Percentiles rank a stretch among this genome's conserved stretches.
These are phyloP conservation scores for Didymosphaeria variabile DNA, from an alignment of 2,329 filamentous ascomycete genomes.

Conservation along the genomic window DNA sequence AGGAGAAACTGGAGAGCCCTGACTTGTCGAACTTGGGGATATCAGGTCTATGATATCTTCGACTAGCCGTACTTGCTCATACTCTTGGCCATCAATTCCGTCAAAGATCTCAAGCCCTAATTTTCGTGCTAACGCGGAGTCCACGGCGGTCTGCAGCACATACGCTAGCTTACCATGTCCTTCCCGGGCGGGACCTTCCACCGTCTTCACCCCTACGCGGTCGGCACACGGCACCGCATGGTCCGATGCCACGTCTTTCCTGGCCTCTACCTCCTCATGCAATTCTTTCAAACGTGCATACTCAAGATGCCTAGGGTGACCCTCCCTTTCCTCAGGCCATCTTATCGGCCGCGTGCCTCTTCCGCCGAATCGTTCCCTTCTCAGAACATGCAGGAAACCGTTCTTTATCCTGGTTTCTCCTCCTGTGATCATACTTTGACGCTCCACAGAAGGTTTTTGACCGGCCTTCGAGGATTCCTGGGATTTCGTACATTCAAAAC, in stretches of 20 bases:
- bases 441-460: neutral
- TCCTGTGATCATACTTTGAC: constrained; percentile 4
- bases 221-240: neutral
- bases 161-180: constrained; percentile 1
- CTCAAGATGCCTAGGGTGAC: neutral
- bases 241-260: neutral
- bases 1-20: too few species aligned
- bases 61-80: neutral
- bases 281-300: constrained; percentile 3
- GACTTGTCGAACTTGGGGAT: neutral
- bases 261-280: neutral
- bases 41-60: neutral
- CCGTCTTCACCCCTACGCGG: neutral
- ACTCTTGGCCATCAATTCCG: neutral
- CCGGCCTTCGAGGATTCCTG: neutral
- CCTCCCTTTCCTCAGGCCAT: constrained; percentile 5
- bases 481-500: constrained; percentile 17
- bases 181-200: neutral
- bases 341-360: neutral
- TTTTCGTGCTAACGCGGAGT: neutral
- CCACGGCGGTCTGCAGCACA: constrained; percentile 11
- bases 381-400: constrained; percentile 14
- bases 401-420: constrained; percentile 5
- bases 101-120: neutral
- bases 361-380: neutral